These are phyloP conservation scores for Mucuna pruriens DNA, from an alignment of 306 rosid genomes.

Conservation along the genomic window DNA sequence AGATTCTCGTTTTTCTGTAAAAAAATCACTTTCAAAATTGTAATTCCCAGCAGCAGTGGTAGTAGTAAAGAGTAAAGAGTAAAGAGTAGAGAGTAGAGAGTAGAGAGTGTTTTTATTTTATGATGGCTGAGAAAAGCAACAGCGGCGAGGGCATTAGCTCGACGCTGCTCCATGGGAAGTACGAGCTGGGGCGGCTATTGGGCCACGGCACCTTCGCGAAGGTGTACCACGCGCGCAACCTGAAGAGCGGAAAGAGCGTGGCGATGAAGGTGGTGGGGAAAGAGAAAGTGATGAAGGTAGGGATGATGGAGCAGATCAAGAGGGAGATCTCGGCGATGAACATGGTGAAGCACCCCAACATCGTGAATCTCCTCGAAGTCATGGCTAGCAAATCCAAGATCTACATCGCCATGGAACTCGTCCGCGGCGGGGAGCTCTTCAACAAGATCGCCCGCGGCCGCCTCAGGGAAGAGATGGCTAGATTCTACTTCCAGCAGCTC, in stretches of 20 bases:
- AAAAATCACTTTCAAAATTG: not conserved
- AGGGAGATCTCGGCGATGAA: slow-evolving; percentile 82
- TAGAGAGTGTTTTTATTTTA: not conserved
- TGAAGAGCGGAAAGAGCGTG: slow-evolving; percentile 54
- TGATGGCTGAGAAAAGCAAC: slow-evolving; percentile 45
- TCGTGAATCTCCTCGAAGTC: slow-evolving; percentile 77
- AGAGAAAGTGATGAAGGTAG: slow-evolving; percentile 72
- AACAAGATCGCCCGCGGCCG: slow-evolving; percentile 63
- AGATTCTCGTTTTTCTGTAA: too few species aligned
- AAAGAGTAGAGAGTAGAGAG: not conserved
- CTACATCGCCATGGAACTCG: slow-evolving; percentile 83
- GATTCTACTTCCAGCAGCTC: slow-evolving; percentile 79
- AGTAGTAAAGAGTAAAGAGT: not conserved
- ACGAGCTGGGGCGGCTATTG: slow-evolving; percentile 76
- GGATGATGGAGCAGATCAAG: slow-evolving; percentile 85
- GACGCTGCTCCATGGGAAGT: slow-evolving; percentile 71
- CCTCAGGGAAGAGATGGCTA: slow-evolving; percentile 62
- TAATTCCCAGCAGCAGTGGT: not conserved
- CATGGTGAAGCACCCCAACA: slow-evolving; percentile 80
- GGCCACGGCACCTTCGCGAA: slow-evolving; percentile 93
- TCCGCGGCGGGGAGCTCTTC: slow-evolving; percentile 87
- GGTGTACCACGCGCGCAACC: slow-evolving; percentile 70
- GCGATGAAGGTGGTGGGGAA: slow-evolving; percentile 90
- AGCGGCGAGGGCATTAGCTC: slow-evolving; percentile 35
- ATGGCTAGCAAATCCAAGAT: slow-evolving; percentile 90